Evolutionary conservation across 2,329 filamentous ascomycete species (phyloP), one percentile per base, ranked within the genome.

Genomic region (Colletotrichum sp.): DNA sequence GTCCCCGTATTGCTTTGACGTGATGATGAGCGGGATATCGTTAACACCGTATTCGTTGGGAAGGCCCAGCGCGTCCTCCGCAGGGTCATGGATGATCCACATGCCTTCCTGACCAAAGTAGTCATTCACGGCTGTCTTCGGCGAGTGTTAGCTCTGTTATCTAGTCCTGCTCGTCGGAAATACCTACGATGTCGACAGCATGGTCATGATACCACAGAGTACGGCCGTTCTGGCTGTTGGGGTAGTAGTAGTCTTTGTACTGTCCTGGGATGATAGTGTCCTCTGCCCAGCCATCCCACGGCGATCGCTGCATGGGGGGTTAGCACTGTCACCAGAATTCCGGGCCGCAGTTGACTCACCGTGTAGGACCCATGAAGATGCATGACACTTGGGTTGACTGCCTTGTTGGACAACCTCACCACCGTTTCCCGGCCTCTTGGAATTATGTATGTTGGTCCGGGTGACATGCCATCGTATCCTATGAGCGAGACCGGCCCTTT

Each of bases 171-270:
- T 5, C 9, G 6, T 13, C 16, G 12, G 14, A 6, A 5, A 7
- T 9, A 62, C 82, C 77, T 61, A 82, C 83, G 30, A 81, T 80
- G 32, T 82, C 80, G 64, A 86, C 80, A 10, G 85, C 83, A 71
- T 85, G 84, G 75, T 88, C 88, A 78, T 92, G 90, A 77, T 92
- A 92, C 90, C 90, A 92, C 36, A 91, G 83, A 0, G 88, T 85
- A 43, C 90, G 85, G 4, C 86, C 89, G 55, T 84, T 85, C 79
- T 91, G 87, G 16, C 80, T 82, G 79, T 92, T 92, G 10, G 90
- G 90, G 77, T 91, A 92, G 80, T 91, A 92, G 80, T 92, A 92
- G 76, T 92, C 91, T 80, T 92, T 92, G 82, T 88, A 91, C 78
- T 91, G 83, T 1, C 89, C 89, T 0, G 87, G 85, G 1, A 81